A percentile compares a stretch with the other conserved stretches of the same genome.
These are phyloP conservation scores for Hirschioporus abietinus DNA, from an alignment of 768 basidiomycete genomes.

Conservation along the genomic window DNA sequence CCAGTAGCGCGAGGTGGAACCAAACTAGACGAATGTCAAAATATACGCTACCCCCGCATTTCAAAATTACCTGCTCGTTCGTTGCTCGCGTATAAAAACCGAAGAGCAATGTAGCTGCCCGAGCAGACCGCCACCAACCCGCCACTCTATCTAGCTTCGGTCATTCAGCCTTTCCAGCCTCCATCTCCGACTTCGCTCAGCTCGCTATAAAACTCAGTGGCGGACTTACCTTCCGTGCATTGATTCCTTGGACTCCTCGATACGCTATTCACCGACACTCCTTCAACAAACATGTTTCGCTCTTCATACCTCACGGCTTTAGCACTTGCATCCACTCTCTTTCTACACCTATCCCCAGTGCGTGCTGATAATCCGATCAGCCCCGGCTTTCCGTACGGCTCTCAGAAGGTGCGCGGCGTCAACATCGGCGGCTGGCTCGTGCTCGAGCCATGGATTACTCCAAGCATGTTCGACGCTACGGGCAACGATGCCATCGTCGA, in stretches of 20 bases:
- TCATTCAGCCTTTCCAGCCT: neutral
- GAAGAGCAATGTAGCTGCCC: neutral
- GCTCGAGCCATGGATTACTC: constrained; percentile 74
- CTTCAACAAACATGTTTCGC: neutral
- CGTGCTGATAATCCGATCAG: constrained; percentile 28
- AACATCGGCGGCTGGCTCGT: constrained; percentile 71
- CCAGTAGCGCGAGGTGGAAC: neutral
- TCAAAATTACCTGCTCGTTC: neutral
- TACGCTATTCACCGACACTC: neutral
- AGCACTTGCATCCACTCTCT: neutral
- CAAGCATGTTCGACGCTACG: constrained; percentile 67
- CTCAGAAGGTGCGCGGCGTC: constrained; percentile 72
- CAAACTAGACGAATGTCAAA: neutral
- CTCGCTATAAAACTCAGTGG: neutral
- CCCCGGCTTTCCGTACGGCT: constrained; percentile 69
- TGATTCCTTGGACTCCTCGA: neutral
- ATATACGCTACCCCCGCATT: neutral
- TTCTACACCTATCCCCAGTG: neutral
- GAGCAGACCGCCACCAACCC: neutral
- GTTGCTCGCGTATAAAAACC: neutral
- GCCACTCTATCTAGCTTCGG: neutral
- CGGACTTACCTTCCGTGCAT: neutral
- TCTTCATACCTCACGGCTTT: neutral
- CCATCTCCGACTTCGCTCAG: neutral
- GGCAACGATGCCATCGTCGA: constrained; percentile 57